Evolutionary conservation across 306 rosid species (phyloP).

Genomic region (Prunus salicina): DNA sequence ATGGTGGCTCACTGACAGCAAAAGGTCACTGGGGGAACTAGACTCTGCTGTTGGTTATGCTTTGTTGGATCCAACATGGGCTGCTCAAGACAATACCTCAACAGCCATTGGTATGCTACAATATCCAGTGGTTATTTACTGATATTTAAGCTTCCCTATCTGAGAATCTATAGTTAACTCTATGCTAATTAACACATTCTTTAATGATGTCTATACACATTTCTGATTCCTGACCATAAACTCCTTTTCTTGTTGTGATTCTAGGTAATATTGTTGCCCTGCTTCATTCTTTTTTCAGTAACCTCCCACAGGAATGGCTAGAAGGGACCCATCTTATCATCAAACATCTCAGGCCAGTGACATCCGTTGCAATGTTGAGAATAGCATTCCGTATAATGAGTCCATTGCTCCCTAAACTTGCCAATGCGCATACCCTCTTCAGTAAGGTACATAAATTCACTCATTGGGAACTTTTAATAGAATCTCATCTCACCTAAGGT

Average conservation of each 20-base stretch:
- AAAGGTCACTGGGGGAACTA: conserved; percentile 68
- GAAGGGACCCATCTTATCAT: conserved; percentile 76
- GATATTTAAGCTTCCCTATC: neutral
- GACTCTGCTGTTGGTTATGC: conserved; percentile 98
- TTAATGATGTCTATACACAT: neutral
- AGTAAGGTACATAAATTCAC: conserved; percentile 57
- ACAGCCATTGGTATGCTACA: conserved; percentile 78
- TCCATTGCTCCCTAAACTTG: conserved; percentile 94
- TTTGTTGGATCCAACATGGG: conserved; percentile 98
- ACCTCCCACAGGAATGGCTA: conserved; percentile 95
- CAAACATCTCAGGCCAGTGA: conserved; percentile 83
- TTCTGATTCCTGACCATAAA: neutral
- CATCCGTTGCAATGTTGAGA: conserved; percentile 93
- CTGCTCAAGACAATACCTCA: conserved; percentile 98
- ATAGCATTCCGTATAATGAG: conserved; percentile 92
- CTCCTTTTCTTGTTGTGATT: conserved; percentile 6
- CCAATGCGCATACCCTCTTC: conserved; percentile 85
- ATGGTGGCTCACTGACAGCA: conserved; percentile 94
- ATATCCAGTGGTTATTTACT: conserved; percentile 4
- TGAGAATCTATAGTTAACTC: neutral
- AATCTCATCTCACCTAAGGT: neutral
- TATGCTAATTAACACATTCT: neutral
- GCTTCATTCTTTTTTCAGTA: conserved; percentile 93
- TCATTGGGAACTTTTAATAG: conserved; percentile 11
- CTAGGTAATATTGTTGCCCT: conserved; percentile 90